Conservation (phyloP, 148 eudicot species). For the Beta vulgaris region DNA sequence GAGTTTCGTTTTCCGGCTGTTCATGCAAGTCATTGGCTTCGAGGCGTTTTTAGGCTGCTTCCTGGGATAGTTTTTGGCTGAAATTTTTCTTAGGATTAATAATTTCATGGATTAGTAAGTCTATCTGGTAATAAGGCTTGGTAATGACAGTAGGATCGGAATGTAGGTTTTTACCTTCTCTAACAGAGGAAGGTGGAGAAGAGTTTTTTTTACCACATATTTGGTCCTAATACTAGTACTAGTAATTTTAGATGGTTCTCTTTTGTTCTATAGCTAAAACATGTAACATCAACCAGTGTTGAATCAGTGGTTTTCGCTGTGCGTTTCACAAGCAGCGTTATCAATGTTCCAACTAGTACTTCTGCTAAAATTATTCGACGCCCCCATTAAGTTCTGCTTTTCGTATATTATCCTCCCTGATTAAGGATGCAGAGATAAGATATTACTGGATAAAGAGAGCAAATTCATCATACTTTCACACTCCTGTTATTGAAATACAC, state of each 20-base stretch:
- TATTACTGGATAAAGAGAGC: too few species aligned
- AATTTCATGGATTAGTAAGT: too few species aligned
- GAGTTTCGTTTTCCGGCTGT: too few species aligned
- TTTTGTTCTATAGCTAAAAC: neutral
- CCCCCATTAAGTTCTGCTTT: neutral
- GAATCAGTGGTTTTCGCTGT: neutral
- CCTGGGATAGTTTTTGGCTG: too few species aligned
- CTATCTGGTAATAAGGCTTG: conserved; percentile 9
- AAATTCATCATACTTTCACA: too few species aligned
- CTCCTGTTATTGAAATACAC: too few species aligned
- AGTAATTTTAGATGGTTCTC: too few species aligned
- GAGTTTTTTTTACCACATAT: conserved; percentile 16
- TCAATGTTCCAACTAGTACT: neutral
- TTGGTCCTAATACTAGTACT: conserved; percentile 8
- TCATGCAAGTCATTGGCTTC: too few species aligned
- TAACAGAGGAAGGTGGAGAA: neutral
- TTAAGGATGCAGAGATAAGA: too few species aligned
- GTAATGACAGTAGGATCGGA: neutral
- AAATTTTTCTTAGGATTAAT: neutral
- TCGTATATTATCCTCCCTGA: too few species aligned
- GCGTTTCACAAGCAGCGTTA: neutral
- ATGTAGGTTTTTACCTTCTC: conserved; percentile 7
- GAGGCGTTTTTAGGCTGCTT: neutral
- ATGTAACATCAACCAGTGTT: too few species aligned
- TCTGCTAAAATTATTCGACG: neutral